phyloP scores from a whole-genome alignment of 2,329 filamentous ascomycete species.

The Hypomyces rosellus region DNA sequence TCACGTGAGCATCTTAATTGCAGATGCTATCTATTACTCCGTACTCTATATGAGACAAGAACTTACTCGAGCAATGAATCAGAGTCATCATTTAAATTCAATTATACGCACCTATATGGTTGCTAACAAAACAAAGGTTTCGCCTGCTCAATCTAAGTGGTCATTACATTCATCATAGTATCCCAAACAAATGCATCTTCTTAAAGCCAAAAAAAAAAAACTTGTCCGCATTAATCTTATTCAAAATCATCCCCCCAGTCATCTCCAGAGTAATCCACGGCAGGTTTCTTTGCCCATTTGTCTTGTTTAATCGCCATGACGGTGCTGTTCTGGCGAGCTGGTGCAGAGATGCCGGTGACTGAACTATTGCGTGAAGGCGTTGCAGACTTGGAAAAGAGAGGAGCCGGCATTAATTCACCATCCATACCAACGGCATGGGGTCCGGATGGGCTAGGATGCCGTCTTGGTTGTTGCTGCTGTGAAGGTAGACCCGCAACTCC shows the following conservation, averaged over 20 bases:
- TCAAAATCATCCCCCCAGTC: constrained; percentile 20
- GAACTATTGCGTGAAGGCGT: neutral
- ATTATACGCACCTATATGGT: too few relatives aligned
- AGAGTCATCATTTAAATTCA: too few relatives aligned
- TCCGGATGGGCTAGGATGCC: neutral
- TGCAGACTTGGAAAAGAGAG: constrained; percentile 3
- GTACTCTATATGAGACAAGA: neutral
- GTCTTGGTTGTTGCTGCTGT: neutral
- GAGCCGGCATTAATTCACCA: constrained; percentile 6
- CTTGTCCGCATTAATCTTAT: neutral
- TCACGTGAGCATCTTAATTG: constrained; percentile 20
- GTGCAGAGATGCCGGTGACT: neutral
- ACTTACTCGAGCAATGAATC: neutral
- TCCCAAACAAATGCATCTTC: neutral
- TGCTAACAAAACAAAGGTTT: too few relatives aligned
- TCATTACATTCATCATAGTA: too few relatives aligned
- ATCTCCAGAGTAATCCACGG: constrained; percentile 23
- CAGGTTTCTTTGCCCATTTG: constrained; percentile 19
- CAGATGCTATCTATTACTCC: too few relatives aligned
- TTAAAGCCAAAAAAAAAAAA: constrained; percentile 3
- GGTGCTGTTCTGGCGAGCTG: neutral
- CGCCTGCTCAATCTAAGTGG: too few relatives aligned
- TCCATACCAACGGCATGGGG: neutral
- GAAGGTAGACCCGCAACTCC: neutral
- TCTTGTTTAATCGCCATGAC: constrained; percentile 4